phyloP scores from a whole-genome alignment of 805 yeast genomes.

The Yamadazyma kitorensis region DNA sequence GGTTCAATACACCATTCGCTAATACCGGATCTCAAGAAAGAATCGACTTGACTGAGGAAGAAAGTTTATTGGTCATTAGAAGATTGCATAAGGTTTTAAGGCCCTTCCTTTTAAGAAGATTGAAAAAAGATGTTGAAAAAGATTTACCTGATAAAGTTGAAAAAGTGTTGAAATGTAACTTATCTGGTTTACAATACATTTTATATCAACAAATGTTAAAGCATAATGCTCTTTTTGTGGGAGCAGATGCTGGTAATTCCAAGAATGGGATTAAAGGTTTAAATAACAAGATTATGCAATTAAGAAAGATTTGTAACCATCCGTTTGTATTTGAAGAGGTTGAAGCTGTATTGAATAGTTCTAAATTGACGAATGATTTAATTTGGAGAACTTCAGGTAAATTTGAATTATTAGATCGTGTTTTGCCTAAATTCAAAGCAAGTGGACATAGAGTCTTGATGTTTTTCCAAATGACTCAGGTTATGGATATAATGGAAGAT shows the following conservation, averaged over 20 bases:
- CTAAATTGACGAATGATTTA: conserved; percentile 57
- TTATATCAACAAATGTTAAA: conserved; percentile 78
- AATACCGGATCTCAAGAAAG: conserved; percentile 81
- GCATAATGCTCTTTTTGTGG: conserved; percentile 66
- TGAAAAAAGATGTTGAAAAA: conserved; percentile 84
- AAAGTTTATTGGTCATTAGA: conserved; percentile 73
- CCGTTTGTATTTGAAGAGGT: conserved; percentile 86
- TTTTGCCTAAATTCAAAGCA: conserved; percentile 70
- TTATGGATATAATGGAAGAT: conserved; percentile 89
- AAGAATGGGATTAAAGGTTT: conserved; percentile 72
- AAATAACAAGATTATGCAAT: conserved; percentile 81
- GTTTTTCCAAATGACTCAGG: conserved; percentile 87
- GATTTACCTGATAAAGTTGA: conserved; percentile 84
- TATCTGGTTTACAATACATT: conserved; percentile 67
- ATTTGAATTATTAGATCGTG: conserved; percentile 72
- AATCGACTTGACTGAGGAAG: conserved; percentile 82
- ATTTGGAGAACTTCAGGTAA: conserved; percentile 80
- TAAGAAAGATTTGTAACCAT: conserved; percentile 82
- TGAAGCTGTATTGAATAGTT: conserved; percentile 65
- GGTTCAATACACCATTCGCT: conserved; percentile 89
- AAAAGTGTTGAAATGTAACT: conserved; percentile 75
- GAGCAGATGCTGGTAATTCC: conserved; percentile 56
- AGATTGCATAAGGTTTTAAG: conserved; percentile 84
- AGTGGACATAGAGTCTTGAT: conserved; percentile 77
- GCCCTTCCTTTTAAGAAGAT: conserved; percentile 79